A percentile compares a stretch with the other conserved stretches of the same genome.
Conservation (phyloP, 768 basidiomycete species). For the Podaxis pistillaris region DNA sequence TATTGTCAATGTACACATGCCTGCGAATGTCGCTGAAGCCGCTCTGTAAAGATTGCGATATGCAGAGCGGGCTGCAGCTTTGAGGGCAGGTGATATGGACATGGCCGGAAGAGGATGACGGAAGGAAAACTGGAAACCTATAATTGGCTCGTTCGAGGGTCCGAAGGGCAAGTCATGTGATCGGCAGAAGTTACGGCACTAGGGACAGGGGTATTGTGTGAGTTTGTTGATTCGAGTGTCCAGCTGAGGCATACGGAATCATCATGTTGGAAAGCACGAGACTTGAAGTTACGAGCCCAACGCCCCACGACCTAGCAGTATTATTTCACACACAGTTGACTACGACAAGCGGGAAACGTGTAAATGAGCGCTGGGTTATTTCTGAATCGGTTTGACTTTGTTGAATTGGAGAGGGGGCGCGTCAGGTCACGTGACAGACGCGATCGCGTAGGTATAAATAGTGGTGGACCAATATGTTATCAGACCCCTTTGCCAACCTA, state of each 20-base stretch:
- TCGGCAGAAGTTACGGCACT: not conserved
- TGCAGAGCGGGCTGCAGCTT: constrained; percentile 67
- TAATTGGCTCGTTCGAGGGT: constrained; percentile 22
- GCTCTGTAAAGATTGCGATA: constrained; percentile 74
- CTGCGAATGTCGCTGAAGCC: constrained; percentile 63
- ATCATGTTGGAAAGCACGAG: not conserved
- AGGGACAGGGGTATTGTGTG: not conserved
- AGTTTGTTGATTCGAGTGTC: not conserved
- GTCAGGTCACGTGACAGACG: constrained; percentile 38
- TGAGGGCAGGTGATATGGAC: constrained; percentile 56
- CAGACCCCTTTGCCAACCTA: constrained; percentile 36
- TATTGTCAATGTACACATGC: constrained; percentile 30
- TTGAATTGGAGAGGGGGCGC: constrained; percentile 34
- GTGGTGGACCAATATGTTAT: constrained; percentile 29
- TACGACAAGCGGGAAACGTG: not conserved
- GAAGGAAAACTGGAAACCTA: constrained; percentile 19
- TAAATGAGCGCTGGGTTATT: not conserved
- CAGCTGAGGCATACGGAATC: not conserved
- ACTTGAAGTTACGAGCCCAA: not conserved
- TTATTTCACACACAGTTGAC: not conserved
- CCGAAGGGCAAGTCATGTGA: constrained; percentile 21
- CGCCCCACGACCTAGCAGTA: too few relatives aligned
- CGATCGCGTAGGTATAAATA: constrained; percentile 50
- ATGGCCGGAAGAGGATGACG: constrained; percentile 30
- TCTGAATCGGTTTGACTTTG: constrained; percentile 25